Percentiles rank a stretch among this genome's conserved stretches.
Conservation (phyloP, 2,329 filamentous ascomycete species). For the Colletotrichum liaoningense region DNA sequence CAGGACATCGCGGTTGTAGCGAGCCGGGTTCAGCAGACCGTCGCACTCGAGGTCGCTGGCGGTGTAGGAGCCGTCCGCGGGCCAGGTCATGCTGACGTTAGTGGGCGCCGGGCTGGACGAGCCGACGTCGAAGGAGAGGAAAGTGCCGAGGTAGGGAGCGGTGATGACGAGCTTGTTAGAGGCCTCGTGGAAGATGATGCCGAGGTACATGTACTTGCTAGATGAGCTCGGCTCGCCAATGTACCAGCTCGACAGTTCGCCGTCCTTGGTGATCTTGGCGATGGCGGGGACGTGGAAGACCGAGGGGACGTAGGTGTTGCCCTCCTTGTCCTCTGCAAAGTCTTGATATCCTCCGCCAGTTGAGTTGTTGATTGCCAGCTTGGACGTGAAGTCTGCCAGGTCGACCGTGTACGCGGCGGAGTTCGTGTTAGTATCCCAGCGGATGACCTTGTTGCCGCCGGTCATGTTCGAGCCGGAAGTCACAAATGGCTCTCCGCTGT, state of each 20-base stretch:
- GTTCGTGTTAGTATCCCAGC: conserved; percentile 13
- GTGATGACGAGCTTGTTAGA: conserved; percentile 7
- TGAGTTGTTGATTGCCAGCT: background rate
- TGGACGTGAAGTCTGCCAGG: background rate
- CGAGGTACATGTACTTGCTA: conserved; percentile 10
- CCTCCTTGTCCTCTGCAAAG: background rate
- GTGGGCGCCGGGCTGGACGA: background rate
- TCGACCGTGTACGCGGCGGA: background rate
- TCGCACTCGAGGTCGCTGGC: background rate
- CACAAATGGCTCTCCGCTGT: background rate
- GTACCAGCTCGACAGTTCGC: conserved; percentile 5
- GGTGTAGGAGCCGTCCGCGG: background rate
- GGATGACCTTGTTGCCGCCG: background rate
- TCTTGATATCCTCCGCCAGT: background rate
- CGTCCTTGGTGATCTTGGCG: background rate
- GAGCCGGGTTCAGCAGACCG: background rate
- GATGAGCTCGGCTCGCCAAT: conserved; percentile 1
- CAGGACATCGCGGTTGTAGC: background rate
- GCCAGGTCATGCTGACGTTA: background rate
- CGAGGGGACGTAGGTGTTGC: background rate
- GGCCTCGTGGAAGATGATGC: background rate
- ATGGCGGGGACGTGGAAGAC: background rate
- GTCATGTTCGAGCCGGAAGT: conserved; percentile 3
- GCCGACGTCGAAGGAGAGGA: background rate
- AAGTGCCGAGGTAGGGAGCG: background rate